Evolutionary conservation across 495 filamentous ascomycete species (phyloP).

Genomic region (Penicillium cinerascens): DNA sequence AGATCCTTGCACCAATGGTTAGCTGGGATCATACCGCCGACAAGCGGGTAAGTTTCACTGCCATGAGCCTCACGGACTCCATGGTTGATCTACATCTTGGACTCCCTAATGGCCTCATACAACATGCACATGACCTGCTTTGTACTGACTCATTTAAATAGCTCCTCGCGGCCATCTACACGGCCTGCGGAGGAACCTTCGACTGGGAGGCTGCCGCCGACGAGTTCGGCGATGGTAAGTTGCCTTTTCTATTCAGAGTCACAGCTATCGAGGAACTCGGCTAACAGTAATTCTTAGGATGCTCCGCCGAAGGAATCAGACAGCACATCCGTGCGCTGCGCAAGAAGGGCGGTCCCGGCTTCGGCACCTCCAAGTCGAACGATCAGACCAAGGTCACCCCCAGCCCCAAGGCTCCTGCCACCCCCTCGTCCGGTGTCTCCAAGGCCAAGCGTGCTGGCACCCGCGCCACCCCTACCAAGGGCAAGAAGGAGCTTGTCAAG

Average conservation of each 20-base stretch:
- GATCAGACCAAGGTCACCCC: too few relatives aligned
- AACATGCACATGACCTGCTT: background rate
- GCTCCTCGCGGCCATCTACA: slow-evolving; percentile 2
- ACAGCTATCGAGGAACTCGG: background rate
- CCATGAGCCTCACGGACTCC: too few relatives aligned
- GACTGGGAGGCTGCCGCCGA: background rate
- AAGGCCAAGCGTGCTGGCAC: too few relatives aligned
- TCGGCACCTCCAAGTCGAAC: too few relatives aligned
- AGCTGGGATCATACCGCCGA: too few relatives aligned
- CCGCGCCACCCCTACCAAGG: too few relatives aligned
- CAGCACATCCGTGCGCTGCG: background rate
- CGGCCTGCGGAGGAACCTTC: background rate
- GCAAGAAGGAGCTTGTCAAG: too few relatives aligned
- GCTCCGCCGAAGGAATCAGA: background rate
- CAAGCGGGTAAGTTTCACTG: too few relatives aligned
- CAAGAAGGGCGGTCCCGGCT: background rate
- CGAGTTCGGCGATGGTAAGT: background rate
- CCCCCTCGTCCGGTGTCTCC: too few relatives aligned
- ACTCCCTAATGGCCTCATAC: background rate
- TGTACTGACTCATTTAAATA: background rate
- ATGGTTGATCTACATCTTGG: too few relatives aligned
- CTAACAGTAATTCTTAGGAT: background rate
- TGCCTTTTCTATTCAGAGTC: background rate
- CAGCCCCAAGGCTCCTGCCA: too few relatives aligned
- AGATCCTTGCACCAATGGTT: too few relatives aligned